Evolutionary conservation across 352 stramenopile genomes (phyloP), one percentile per base, ranked within the genome.

Genomic region (Phytophthora pinifolia): DNA sequence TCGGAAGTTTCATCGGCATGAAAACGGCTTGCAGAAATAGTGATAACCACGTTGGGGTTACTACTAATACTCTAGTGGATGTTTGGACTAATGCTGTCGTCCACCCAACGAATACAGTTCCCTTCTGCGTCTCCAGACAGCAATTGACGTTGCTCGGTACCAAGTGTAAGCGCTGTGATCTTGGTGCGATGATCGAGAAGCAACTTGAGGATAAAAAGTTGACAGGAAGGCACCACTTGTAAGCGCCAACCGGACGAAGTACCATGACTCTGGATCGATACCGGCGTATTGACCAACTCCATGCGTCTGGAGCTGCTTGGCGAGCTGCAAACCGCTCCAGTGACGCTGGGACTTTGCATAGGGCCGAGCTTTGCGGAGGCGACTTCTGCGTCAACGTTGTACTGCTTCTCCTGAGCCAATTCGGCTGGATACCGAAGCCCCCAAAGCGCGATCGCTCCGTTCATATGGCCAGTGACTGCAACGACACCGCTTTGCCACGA

Each of bases 61-160:
- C 22, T 3, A 27, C 4, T 27, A 4, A 4, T 27, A 27, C 25
- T 14, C 46, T 83, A 89, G 39, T 84, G 56, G 25, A 80, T 71
- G 45, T 76, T 82, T 29, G 67, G 72, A 33, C 72, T 85, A 41
- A 88, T 67, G 50, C 80, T 93, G 43, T 91, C 83, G 50, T 93
- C 83, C 7, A 89, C 56, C 83, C 83, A 92, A n/a, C 80, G 79
- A 43, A 90, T 89, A 46, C 80, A 91, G 25, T 75, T 72, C 0
- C 83, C 83, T 32, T 89, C 79, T 0, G 56, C 65, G 45, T 92
- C 83, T 2, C 72, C 76, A 3, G 83, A 89, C 25, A 89, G 51
- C 7, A 92, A 33, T 51, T 92, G 80, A 0, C 83, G 72, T 45
- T 92, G 83, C 18, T 92, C 80, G 0, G 38, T 18, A 10, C 74